Conservation (phyloP, 1,284 basidiomycete genomes). For the Naganishia liquefaciens region DNA sequence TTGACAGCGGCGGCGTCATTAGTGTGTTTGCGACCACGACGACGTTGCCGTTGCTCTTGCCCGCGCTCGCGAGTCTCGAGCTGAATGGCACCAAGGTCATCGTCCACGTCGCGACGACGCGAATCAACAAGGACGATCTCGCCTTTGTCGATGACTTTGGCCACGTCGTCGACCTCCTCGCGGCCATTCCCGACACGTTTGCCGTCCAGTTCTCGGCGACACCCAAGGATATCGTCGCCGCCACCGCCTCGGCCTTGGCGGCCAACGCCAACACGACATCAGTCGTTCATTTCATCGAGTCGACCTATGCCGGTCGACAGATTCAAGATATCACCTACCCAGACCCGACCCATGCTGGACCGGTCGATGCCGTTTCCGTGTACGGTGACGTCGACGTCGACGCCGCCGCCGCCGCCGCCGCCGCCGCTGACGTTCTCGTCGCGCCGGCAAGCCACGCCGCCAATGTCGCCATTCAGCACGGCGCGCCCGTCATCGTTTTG, state of each 20-base stretch:
- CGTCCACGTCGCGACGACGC: slow-evolving; percentile 72
- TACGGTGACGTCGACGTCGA: slow-evolving; percentile 35
- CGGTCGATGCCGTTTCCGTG: slow-evolving; percentile 40
- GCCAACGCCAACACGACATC: slow-evolving; percentile 4
- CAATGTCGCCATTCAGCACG: slow-evolving; percentile 24
- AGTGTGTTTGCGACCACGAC: slow-evolving; percentile 49
- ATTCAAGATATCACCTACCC: slow-evolving; percentile 47
- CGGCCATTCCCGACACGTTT: slow-evolving; percentile 66
- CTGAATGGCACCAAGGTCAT: slow-evolving; percentile 67
- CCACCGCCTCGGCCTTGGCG: slow-evolving; percentile 58
- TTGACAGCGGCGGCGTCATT: slow-evolving; percentile 41
- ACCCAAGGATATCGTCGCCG: slow-evolving; percentile 73
- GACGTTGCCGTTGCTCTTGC: slow-evolving; percentile 70
- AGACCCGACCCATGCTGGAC: slow-evolving; percentile 34
- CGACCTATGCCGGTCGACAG: slow-evolving; percentile 49
- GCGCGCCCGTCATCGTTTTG: slow-evolving; percentile 39
- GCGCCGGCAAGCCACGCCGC: slow-evolving; percentile 38
- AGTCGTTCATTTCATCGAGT: slow-evolving; percentile 52
- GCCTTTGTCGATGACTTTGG: slow-evolving; percentile 68
- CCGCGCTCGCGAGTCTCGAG: slow-evolving; percentile 67
- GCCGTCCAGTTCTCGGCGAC: slow-evolving; percentile 78
- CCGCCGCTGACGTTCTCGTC: slow-evolving; percentile 43
- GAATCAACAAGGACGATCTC: slow-evolving; percentile 63
- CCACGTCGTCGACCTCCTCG: slow-evolving; percentile 64
- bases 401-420: slow-evolving; percentile 41